Evolutionary conservation across 331 rosid genomes (phyloP), one percentile per base, ranked within the genome.

Genomic region (Rosa hybrid): DNA sequence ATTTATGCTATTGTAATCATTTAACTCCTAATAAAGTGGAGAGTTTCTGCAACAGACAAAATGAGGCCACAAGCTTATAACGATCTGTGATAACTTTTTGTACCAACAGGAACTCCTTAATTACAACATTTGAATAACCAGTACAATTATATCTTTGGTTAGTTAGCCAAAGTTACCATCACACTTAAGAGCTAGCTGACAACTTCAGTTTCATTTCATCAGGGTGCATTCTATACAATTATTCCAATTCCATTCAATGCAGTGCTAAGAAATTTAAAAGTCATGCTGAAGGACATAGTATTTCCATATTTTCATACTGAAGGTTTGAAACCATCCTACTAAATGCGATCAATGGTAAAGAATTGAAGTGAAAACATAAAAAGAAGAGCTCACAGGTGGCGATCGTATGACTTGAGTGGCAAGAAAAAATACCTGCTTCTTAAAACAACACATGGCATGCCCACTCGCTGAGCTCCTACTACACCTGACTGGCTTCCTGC

Each of bases 401-500:
- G 20, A 21, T 5, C 25, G 41, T 41, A 62, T 62, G 44, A 64
- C 30, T 34, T 14, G 21, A 64, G 21, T 64, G 8, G 46, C 45
- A 63, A 30, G 34, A 81, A 80, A 82, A 80, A 49, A 83, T 76
- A 93, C 99, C 99, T 93, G 90, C 98, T 94, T 72, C 98, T 89
- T 77, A 94, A 63, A 81, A 92, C 94, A 79, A 90, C 83, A 63
- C 98, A 89, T 12, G 97, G 98, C 96, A 92, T 94, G 80, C 95
- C 98, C 56, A 89, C 91, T 71, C 83, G 88, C 70, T 77, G 88
- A 68, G 98, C 98, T 79, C 94, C 98, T 80, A 77, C 84, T 38
- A 91, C 89, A 73, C 98, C 97, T 81, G 90, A 79, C 79, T 91
- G 91, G 87, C 91, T 92, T 89, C 98, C 98, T 20, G 98, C 94